Percentiles rank a stretch among this genome's conserved stretches.
Conservation (phyloP, 495 filamentous ascomycete genomes). For the Glutinoglossum americanum region DNA sequence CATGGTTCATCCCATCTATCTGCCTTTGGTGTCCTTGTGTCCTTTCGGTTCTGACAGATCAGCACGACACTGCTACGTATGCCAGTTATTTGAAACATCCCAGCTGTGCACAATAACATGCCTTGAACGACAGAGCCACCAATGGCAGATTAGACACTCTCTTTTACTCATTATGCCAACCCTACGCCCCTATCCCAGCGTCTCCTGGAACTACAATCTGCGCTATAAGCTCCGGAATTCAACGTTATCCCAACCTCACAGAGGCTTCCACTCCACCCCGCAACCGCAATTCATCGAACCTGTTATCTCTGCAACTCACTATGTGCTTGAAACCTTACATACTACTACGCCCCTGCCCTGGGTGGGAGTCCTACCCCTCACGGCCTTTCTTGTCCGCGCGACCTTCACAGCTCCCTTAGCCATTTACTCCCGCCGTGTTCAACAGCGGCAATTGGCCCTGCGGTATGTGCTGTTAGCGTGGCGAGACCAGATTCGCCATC, state of each 20-base stretch:
- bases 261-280: conserved; percentile 15
- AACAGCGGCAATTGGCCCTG: conserved; percentile 23
- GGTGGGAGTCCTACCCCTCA: conserved; percentile 45
- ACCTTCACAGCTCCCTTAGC: conserved; percentile 35
- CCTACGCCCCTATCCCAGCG: background rate
- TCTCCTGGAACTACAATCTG: background rate
- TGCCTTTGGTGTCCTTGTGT: background rate
- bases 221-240: background rate
- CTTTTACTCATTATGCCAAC: background rate
- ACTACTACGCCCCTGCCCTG: conserved; percentile 38
- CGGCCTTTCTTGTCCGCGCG: conserved; percentile 40
- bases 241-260: conserved; percentile 2
- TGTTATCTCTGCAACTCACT: conserved; percentile 27
- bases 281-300: conserved; percentile 21
- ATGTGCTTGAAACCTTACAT: conserved; percentile 40
- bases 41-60: background rate
- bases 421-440: conserved; percentile 26
- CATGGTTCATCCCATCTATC: background rate
- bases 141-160: background rate
- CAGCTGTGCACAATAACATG: background rate
- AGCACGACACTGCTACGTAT: background rate
- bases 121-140: background rate
- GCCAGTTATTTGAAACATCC: background rate
- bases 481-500: conserved; percentile 12
- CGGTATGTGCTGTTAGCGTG: conserved; percentile 30